phyloP scores from a whole-genome alignment of 139 green algal species.

The Limnomonas spitsbergensis region DNA sequence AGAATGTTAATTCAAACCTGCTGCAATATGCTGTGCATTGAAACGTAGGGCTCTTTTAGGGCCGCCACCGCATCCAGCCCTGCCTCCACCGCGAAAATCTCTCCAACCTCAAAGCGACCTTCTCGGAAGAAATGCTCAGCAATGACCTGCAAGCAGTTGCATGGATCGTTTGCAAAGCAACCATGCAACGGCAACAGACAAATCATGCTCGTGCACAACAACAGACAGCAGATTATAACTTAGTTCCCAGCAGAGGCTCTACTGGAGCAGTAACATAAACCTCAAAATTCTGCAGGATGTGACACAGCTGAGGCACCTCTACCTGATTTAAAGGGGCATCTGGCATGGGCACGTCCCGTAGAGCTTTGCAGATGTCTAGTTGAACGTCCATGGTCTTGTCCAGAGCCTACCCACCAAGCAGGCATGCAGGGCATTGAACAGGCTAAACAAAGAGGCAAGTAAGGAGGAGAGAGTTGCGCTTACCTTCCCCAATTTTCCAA shows the following conservation, averaged over 20 bases:
- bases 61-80: constrained; percentile 42
- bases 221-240: too few species aligned
- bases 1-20: too few species aligned
- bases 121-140: constrained; percentile 86
- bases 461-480: too few species aligned
- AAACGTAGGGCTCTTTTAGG: constrained; percentile 62
- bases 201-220: too few species aligned
- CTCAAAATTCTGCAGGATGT: too few species aligned
- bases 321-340: constrained; percentile 65
- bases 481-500: constrained; percentile 9
- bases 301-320: too few species aligned
- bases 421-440: not conserved
- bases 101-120: constrained; percentile 77
- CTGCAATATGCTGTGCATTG: constrained; percentile 78
- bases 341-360: constrained; percentile 53
- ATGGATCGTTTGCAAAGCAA: too few species aligned
- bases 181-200: too few species aligned
- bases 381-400: constrained; percentile 69
- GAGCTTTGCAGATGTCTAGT: constrained; percentile 70
- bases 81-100: constrained; percentile 77
- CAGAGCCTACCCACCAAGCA: constrained; percentile 56
- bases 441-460: too few species aligned
- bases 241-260: too few species aligned
- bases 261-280: too few species aligned
- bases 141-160: constrained; percentile 71